Evolutionary conservation across 768 basidiomycete genomes (phyloP), one percentile per base, ranked within the genome.

Genomic region (Amyloporia xantha): DNA sequence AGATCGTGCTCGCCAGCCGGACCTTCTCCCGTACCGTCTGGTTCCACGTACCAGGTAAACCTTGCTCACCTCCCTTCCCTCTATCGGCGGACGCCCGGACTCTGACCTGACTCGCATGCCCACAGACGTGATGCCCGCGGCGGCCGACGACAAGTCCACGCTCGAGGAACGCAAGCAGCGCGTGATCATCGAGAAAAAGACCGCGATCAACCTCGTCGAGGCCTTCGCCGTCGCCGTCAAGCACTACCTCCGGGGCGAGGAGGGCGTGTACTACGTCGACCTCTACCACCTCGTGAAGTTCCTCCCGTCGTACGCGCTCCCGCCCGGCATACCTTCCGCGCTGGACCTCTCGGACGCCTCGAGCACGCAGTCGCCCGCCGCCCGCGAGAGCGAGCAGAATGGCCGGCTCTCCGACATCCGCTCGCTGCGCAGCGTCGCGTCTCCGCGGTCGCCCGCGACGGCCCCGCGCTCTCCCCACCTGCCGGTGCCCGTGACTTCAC

Each of bases 251-350:
- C 72, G 84, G 35, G 82, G 81, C 4, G 73, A 74, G 59, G 72
- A 73, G 48, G 62, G 59, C 41, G 66, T 62, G 52, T 60, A 55
- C 53, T 69, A 60, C 48, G 63, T 57, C 48, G 82, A 86, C 60
- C 65, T 86, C 13, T 85, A 82, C 64, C 75, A 82, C 52, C 75
- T 82, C 38, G 78, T 84, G 60, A 86, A 84, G 60, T 84, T 79
- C 61, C 73, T 88, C n/a, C 84, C 85, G 3, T 68, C 77, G 10
- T 84, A 82, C 54, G 72, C 75, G 1, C 63, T 82, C 3, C 79
- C 81, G 1, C 59, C 74, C 1, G 76, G 77, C 26, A 64, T 77
- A 47, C 77, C 68, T 28, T 72, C 71, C 25, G 52, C 51, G 28
- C 48, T 64, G 15, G 70, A 75, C 52, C 43, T 69, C 20, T 35